Evolutionary conservation across 2,329 filamentous ascomycete genomes (phyloP), one percentile per base, ranked within the genome.

Genomic region (Biscogniauxia marginata): DNA sequence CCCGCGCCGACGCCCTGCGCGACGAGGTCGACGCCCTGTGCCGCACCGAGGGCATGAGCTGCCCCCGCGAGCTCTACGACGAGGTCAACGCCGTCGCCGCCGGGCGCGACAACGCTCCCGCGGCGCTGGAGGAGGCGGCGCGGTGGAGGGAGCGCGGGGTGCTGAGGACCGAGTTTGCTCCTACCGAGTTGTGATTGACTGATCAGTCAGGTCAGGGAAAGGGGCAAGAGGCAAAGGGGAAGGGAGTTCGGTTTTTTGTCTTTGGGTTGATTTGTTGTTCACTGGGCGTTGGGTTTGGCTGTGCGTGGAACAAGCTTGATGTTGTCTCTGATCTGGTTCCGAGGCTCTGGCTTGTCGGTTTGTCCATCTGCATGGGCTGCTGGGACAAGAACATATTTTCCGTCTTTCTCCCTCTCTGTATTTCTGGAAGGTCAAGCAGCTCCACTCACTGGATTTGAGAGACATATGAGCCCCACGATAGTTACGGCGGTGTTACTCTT

Each of bases 1-100:
- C 47, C 11, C 49, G 30, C 43, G 20, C 52, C 30, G 18, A 47
- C 3, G 21, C 21, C 3, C 48, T 57, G 2, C 9, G 55, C 50
- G 18, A 39, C 13, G 50, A 56, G 19, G 56, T 62, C 22, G 16
- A 7, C 4, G 53, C 49, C 4, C 50, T 55, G 13, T 60, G 57
- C 24, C 23, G 54, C 1, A 3, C 43, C 0, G 43, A 45, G 13
- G 59, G 52, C 25, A 50, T 48, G 51, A 16, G 11, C 1, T 13
- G 2, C 4, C 47, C 49, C 23, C 34, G 54, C 3, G 57, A 43
- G 3, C 49, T 56, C 16, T 52, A 51, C 21, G 44, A 57, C 2
- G 61, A 58, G 23, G 43, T 56, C 11, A 39, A 46, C n/a, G n/a
- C n/a, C 19, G 24, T 11, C n/a, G 4, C 7, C 13, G 19, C 23